Percentiles rank a stretch among this genome's conserved stretches.
phyloP scores from a whole-genome alignment of 768 basidiomycete species.

The Phlebiopsis gigantea region DNA sequence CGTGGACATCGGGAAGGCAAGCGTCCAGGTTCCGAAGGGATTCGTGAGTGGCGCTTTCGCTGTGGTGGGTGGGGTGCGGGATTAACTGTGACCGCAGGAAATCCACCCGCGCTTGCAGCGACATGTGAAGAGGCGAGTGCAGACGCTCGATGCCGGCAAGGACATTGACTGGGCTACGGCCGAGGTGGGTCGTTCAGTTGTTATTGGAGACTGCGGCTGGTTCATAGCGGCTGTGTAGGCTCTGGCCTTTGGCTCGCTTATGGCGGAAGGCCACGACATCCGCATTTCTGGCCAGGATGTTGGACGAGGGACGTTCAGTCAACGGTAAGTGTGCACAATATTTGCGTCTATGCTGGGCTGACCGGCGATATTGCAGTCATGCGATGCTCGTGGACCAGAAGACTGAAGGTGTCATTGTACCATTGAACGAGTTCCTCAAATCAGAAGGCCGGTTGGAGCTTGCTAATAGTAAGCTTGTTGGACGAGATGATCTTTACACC shows the following conservation, averaged over 20 bases:
- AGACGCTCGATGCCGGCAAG: conserved; percentile 59
- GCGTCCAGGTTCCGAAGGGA: conserved; percentile 49
- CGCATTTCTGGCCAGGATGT: conserved; percentile 93
- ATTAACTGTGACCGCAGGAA: conserved; percentile 38
- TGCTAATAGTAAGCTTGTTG: conserved; percentile 65
- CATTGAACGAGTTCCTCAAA: conserved; percentile 66
- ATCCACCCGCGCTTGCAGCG: conserved; percentile 74
- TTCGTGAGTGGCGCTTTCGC: conserved; percentile 49
- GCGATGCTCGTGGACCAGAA: conserved; percentile 91
- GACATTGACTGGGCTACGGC: conserved; percentile 89
- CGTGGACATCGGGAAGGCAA: conserved; percentile 56
- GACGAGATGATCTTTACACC: background rate
- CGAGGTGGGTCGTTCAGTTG: conserved; percentile 44
- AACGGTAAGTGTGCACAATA: conserved; percentile 38
- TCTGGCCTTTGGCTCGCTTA: conserved; percentile 81
- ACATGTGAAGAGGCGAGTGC: conserved; percentile 74
- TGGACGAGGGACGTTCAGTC: conserved; percentile 86
- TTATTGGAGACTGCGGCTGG: background rate
- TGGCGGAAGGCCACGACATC: conserved; percentile 78
- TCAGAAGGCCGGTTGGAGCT: conserved; percentile 70
- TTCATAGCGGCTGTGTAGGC: conserved; percentile 40
- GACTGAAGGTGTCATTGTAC: conserved; percentile 74
- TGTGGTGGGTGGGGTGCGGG: background rate
- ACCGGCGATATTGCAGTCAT: conserved; percentile 39
- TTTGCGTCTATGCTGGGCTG: background rate